Evolutionary conservation across 306 rosid species (phyloP).

Genomic region (Nissolia schottii): DNA sequence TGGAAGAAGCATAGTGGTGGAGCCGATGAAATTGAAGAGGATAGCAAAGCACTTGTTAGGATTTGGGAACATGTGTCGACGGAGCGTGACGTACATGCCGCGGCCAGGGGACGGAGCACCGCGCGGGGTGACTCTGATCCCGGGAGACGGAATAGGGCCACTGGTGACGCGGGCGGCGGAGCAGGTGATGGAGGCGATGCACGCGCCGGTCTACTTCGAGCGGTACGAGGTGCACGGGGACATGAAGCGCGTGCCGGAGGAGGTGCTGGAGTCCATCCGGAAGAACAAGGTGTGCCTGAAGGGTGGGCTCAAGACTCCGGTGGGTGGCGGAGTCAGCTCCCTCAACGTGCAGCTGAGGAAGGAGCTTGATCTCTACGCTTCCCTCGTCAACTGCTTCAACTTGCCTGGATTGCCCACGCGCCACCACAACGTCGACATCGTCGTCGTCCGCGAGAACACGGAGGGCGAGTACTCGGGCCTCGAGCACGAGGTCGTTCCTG

Average conservation of each 20-base stretch:
- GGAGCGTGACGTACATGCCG: conserved; percentile 60
- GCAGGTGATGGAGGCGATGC: conserved; percentile 42
- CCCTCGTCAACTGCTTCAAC: conserved; percentile 56
- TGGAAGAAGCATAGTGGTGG: background rate
- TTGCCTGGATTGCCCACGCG: conserved; percentile 42
- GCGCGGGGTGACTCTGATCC: conserved; percentile 25
- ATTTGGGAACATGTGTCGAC: background rate
- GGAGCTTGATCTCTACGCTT: conserved; percentile 28
- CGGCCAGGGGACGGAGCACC: conserved; percentile 40
- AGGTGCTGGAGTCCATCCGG: conserved; percentile 27
- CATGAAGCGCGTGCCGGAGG: conserved; percentile 31
- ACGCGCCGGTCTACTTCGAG: conserved; percentile 29
- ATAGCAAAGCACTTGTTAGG: background rate
- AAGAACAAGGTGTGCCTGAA: conserved; percentile 38
- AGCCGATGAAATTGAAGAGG: background rate
- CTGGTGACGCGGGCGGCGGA: conserved; percentile 31
- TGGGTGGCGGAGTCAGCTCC: conserved; percentile 34
- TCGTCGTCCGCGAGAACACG: conserved; percentile 28
- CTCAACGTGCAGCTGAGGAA: conserved; percentile 30
- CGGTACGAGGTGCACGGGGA: conserved; percentile 31
- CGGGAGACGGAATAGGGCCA: conserved; percentile 31
- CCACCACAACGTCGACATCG: conserved; percentile 31
- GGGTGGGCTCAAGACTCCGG: conserved; percentile 31
- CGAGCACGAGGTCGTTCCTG: conserved; percentile 36
- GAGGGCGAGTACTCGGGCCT: conserved; percentile 30